Evolutionary conservation across 139 green algal genomes (phyloP).

Genomic region (Chlamydomonas urium): DNA sequence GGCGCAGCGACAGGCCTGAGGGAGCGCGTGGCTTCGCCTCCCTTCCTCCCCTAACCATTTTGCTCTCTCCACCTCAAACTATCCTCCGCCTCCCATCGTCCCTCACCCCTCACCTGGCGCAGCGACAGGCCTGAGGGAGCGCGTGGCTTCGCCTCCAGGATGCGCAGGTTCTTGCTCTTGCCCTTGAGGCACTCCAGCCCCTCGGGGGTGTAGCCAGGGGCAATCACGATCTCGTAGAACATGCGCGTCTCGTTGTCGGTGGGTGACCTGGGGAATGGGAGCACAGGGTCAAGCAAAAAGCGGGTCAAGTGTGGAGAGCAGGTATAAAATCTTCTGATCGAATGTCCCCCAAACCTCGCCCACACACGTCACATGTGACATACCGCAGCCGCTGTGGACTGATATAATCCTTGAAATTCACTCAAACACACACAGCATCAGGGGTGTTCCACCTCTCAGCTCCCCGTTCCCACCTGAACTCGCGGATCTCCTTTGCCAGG

Average conservation of each 20-base stretch:
- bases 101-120: slow-evolving; percentile 78
- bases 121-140: slow-evolving; percentile 60
- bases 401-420: too few species aligned
- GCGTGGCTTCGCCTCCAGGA: slow-evolving; percentile 87
- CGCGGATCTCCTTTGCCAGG: slow-evolving; percentile 86
- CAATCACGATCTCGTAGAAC: slow-evolving; percentile 99
- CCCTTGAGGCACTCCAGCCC: slow-evolving; percentile 92
- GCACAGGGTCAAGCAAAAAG: too few species aligned
- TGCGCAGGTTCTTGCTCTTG: slow-evolving; percentile 97
- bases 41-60: too few species aligned
- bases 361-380: too few species aligned
- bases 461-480: slow-evolving; percentile 57
- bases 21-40: slow-evolving; percentile 78
- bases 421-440: not conserved
- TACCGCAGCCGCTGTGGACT: too few species aligned
- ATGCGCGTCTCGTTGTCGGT: slow-evolving; percentile 95
- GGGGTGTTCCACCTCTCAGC: not conserved
- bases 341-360: too few species aligned
- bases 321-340: too few species aligned
- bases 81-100: too few species aligned
- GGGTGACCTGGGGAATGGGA: slow-evolving; percentile 62
- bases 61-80: too few species aligned
- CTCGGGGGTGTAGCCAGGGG: slow-evolving; percentile 88
- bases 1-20: slow-evolving; percentile 66
- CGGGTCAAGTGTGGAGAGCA: too few species aligned